A percentile compares a stretch with the other conserved stretches of the same genome.
These are phyloP conservation scores for Saururus chinensis DNA, from an alignment of 164 flowering plant species.

Conservation along the genomic window DNA sequence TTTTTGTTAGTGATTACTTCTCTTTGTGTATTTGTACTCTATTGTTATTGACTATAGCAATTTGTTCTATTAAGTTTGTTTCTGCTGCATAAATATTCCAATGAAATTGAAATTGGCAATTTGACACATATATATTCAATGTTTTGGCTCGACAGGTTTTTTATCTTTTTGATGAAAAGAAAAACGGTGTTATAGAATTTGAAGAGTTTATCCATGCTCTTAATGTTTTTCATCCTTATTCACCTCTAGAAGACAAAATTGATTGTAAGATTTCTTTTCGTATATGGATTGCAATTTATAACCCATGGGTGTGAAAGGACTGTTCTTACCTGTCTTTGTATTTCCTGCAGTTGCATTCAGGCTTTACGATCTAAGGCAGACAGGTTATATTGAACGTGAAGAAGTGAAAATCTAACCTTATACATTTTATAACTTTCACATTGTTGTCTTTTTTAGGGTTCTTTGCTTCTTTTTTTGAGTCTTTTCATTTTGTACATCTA, in stretches of 20 bases:
- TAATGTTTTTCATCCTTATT: slow-evolving; percentile 65
- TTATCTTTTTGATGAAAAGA: slow-evolving; percentile 79
- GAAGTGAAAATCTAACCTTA: slow-evolving; percentile 42
- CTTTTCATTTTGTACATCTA: background rate
- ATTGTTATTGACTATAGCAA: background rate
- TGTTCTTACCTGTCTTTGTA: background rate
- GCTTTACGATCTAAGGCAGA: slow-evolving; percentile 72
- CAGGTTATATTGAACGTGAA: slow-evolving; percentile 80
- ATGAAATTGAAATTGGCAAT: background rate
- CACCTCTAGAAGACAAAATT: slow-evolving; percentile 66
- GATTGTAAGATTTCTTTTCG: slow-evolving; percentile 43
- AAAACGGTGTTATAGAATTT: slow-evolving; percentile 78
- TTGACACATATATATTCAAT: background rate
- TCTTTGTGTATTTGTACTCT: background rate
- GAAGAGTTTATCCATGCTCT: slow-evolving; percentile 80
- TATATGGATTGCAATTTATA: background rate
- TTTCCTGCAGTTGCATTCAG: slow-evolving; percentile 69
- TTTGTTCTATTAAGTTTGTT: background rate
- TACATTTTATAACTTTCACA: background rate
- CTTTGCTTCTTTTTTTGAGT: background rate
- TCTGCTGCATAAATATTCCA: background rate
- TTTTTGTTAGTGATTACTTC: too few species aligned
- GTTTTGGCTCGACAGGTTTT: slow-evolving; percentile 38
- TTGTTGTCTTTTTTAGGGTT: background rate
- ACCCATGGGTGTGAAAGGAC: background rate